phyloP scores from a whole-genome alignment of 306 rosid species.

The Alnus glutinosa region DNA sequence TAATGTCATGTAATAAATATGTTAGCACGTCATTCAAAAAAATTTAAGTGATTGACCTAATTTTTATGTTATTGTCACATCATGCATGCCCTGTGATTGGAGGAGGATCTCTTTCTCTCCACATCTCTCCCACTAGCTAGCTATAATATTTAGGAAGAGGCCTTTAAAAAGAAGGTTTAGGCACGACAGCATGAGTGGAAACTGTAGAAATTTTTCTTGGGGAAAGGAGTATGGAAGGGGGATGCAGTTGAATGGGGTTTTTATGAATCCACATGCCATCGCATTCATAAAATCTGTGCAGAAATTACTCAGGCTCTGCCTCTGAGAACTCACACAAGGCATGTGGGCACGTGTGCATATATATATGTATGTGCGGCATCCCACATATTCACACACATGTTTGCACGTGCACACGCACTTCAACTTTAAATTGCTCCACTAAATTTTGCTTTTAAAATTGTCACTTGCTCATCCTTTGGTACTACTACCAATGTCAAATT shows the following conservation, averaged over 20 bases:
- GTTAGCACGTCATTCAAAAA: too few species aligned
- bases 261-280: slow-evolving; percentile 68
- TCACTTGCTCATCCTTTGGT: slow-evolving; percentile 29
- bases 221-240: slow-evolving; percentile 29
- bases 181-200: slow-evolving; percentile 20
- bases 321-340: slow-evolving; percentile 47
- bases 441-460: background rate
- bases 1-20: too few species aligned
- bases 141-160: background rate
- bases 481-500: slow-evolving; percentile 34
- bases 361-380: slow-evolving; percentile 52
- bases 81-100: background rate
- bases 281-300: slow-evolving; percentile 48
- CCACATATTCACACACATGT: slow-evolving; percentile 79
- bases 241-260: slow-evolving; percentile 54
- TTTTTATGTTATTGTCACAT: background rate
- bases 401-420: slow-evolving; percentile 94
- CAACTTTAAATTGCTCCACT: slow-evolving; percentile 40
- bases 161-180: slow-evolving; percentile 1
- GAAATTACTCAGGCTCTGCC: slow-evolving; percentile 39
- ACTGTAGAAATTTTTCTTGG: slow-evolving; percentile 44
- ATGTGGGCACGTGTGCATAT: slow-evolving; percentile 77
- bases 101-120: background rate
- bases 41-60: too few species aligned
- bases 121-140: background rate